These are phyloP conservation scores for Tinospora cordifolia DNA, from an alignment of 164 flowering plant species.

Conservation along the genomic window DNA sequence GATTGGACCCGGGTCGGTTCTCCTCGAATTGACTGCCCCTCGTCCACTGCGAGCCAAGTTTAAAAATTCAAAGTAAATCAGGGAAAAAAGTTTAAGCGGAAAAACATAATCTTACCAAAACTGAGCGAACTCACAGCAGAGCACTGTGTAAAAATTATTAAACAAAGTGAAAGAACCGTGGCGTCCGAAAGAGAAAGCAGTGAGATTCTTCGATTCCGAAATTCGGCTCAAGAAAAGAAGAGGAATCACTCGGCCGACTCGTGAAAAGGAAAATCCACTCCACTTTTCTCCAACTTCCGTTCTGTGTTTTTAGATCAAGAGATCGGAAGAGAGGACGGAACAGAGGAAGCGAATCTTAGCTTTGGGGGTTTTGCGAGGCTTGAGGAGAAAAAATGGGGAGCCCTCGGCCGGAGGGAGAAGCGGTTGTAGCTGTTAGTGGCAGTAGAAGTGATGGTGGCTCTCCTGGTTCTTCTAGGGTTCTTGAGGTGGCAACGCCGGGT, in stretches of 20 bases:
- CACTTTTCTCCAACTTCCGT: not conserved
- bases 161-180: too few species aligned
- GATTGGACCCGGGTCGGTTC: too few species aligned
- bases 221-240: not conserved
- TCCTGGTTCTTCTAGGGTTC: slow-evolving; percentile 42
- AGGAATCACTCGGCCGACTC: not conserved
- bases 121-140: too few species aligned
- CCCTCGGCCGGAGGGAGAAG: slow-evolving; percentile 22
- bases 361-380: not conserved
- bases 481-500: slow-evolving; percentile 11
- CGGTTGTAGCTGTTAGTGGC: slow-evolving; percentile 19
- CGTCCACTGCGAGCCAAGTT: too few species aligned
- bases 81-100: too few species aligned
- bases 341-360: not conserved
- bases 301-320: not conserved
- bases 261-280: not conserved
- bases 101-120: too few species aligned
- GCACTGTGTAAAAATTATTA: too few species aligned
- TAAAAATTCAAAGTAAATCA: too few species aligned
- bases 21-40: too few species aligned
- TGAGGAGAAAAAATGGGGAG: slow-evolving; percentile 33
- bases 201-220: slow-evolving; percentile 4
- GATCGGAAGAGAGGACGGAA: not conserved
- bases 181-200: not conserved
- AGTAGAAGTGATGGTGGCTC: slow-evolving; percentile 21